Percentiles rank a stretch among this genome's conserved stretches.
Evolutionary conservation across 2,329 filamentous ascomycete genomes (phyloP).

Genomic region (Trichoderma harzianum): DNA sequence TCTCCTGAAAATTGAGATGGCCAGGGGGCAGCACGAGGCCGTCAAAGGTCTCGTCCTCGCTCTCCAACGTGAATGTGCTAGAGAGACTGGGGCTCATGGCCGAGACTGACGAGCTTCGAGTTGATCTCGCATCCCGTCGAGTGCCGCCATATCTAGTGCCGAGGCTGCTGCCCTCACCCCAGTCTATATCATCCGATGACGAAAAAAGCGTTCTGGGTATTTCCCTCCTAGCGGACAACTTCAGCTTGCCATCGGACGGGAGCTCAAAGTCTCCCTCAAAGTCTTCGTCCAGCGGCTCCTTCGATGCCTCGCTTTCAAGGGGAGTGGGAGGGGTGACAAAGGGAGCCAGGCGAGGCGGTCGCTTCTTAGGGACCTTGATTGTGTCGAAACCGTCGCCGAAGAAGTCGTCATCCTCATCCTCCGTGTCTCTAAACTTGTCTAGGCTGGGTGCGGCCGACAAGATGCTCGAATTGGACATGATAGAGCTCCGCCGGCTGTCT

Average conservation of each 20-base stretch:
- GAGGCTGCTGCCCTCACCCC: slow-evolving; percentile 91
- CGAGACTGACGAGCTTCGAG: slow-evolving; percentile 81
- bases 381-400: slow-evolving; percentile 63
- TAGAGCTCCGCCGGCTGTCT: slow-evolving; percentile 31
- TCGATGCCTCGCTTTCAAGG: slow-evolving; percentile 39
- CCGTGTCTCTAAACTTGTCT: slow-evolving; percentile 62
- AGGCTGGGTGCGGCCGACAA: slow-evolving; percentile 52
- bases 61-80: slow-evolving; percentile 87
- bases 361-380: slow-evolving; percentile 64
- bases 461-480: slow-evolving; percentile 33
- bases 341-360: slow-evolving; percentile 48
- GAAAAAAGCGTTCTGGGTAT: slow-evolving; percentile 60
- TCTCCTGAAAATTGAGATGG: slow-evolving; percentile 76
- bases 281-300: slow-evolving; percentile 51
- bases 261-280: slow-evolving; percentile 72
- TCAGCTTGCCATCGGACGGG: slow-evolving; percentile 63
- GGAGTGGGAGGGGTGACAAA: slow-evolving; percentile 56
- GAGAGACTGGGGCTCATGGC: slow-evolving; percentile 89
- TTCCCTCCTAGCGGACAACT: slow-evolving; percentile 59
- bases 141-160: slow-evolving; percentile 89
- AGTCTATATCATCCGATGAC: slow-evolving; percentile 77
- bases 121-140: slow-evolving; percentile 71
- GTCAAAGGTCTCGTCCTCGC: slow-evolving; percentile 87
- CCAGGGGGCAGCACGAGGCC: slow-evolving; percentile 83
- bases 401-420: slow-evolving; percentile 56